Percentiles rank a stretch among this genome's conserved stretches.
These are phyloP conservation scores for Podospora fimiseda DNA, from an alignment of 495 filamentous ascomycete species.

Conservation along the genomic window DNA sequence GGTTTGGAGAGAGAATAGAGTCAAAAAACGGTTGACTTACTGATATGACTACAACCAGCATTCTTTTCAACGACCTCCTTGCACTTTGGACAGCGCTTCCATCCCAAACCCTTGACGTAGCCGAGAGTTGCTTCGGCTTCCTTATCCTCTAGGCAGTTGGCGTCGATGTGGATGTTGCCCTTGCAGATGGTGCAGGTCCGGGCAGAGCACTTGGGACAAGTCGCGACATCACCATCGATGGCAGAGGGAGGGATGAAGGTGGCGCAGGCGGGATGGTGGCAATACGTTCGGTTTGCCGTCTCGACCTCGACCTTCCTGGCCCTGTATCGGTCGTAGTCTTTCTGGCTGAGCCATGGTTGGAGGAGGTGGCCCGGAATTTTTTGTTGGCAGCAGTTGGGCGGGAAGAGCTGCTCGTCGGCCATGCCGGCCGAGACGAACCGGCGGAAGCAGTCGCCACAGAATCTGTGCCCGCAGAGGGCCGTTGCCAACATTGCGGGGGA, in stretches of 20 bases:
- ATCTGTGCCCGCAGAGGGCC: too few relatives aligned
- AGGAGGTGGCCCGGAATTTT: too few relatives aligned
- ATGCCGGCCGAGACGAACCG: too few relatives aligned
- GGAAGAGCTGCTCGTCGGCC: too few relatives aligned
- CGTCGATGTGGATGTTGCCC: constrained; percentile 27
- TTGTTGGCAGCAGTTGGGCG: too few relatives aligned
- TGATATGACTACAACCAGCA: constrained; percentile 45
- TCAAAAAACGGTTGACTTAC: constrained; percentile 9
- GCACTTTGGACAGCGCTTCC: too few relatives aligned
- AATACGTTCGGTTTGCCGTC: constrained; percentile 45
- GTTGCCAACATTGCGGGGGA: too few relatives aligned
- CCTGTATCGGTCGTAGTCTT: too few relatives aligned
- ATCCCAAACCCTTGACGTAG: too few relatives aligned
- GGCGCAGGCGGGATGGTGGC: constrained; percentile 36
- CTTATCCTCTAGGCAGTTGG: constrained; percentile 40
- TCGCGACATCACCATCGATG: constrained; percentile 32
- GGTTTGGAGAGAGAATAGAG: neutral
- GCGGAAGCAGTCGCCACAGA: too few relatives aligned
- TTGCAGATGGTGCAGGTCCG: constrained; percentile 47
- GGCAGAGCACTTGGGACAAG: constrained; percentile 32
- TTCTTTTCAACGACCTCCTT: constrained; percentile 38
- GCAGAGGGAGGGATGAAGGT: constrained; percentile 34
- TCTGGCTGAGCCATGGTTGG: too few relatives aligned
- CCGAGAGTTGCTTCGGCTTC: too few relatives aligned
- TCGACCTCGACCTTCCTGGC: constrained; percentile 42